Evolutionary conservation across 192 early-diverging fungal genomes (phyloP).

Genomic region (Linnemannia hyalina): DNA sequence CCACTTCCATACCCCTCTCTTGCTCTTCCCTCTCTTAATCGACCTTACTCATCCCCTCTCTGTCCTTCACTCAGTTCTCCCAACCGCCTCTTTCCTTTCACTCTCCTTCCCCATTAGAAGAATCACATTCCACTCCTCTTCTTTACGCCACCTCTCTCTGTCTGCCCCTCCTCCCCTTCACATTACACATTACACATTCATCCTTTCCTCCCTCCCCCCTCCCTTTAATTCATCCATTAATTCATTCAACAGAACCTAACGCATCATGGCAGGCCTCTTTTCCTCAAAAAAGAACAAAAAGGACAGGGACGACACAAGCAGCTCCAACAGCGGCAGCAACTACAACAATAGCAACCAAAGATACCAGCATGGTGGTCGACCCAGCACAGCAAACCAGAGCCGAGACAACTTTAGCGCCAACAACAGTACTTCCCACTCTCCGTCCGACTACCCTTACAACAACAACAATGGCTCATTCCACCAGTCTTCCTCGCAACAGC

Average conservation of each 20-base stretch:
- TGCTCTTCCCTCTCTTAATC: background rate
- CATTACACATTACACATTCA: background rate
- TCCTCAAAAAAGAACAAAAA: conserved; percentile 50
- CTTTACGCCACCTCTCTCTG: background rate
- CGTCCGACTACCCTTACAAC: conserved; percentile 19
- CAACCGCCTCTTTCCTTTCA: background rate
- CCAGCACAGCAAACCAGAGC: conserved; percentile 10
- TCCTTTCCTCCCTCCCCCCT: background rate
- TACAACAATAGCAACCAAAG: conserved; percentile 5
- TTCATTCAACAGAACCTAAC: background rate
- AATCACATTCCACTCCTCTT: background rate
- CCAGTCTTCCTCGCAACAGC: conserved; percentile 14
- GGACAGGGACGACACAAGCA: conserved; percentile 26
- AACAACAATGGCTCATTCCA: conserved; percentile 20
- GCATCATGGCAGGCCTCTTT: conserved; percentile 47
- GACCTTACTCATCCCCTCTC: background rate
- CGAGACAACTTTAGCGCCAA: conserved; percentile 18
- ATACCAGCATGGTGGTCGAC: conserved; percentile 18
- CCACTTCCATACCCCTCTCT: background rate
- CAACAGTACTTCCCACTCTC: conserved; percentile 18
- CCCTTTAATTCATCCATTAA: background rate
- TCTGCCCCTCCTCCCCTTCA: background rate
- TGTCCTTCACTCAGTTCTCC: background rate
- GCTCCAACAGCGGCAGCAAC: conserved; percentile 16
- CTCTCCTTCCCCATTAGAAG: background rate